Conservation (phyloP, 2,329 filamentous ascomycete genomes). For the Pyrenophora teres region DNA sequence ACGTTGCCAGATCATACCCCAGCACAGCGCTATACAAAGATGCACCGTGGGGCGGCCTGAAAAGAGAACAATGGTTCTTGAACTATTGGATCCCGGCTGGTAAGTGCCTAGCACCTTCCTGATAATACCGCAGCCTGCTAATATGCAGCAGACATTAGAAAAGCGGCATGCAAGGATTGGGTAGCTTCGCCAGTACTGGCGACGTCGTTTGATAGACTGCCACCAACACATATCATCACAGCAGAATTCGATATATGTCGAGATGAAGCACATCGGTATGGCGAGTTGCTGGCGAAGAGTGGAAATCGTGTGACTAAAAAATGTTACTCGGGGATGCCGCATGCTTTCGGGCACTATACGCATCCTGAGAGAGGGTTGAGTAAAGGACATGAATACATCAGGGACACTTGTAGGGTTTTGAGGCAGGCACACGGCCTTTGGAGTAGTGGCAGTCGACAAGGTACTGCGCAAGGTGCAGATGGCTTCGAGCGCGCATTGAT, state of each 20-base stretch:
- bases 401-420: constrained; percentile 17
- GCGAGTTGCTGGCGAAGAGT: constrained; percentile 8
- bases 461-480: not conserved
- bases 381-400: constrained; percentile 20
- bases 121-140: not conserved
- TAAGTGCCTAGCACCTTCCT: not conserved
- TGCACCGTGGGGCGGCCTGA: constrained; percentile 21
- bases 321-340: constrained; percentile 16
- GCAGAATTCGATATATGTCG: constrained; percentile 22
- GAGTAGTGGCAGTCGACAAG: not conserved
- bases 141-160: constrained; percentile 1
- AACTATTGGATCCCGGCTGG: constrained; percentile 10
- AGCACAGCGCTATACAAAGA: constrained; percentile 19
- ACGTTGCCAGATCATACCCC: constrained; percentile 11
- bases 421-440: not conserved
- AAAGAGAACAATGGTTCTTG: constrained; percentile 19
- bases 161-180: constrained; percentile 16
- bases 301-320: constrained; percentile 17
- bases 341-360: constrained; percentile 20
- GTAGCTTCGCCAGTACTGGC: constrained; percentile 18
- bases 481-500: not conserved
- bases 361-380: constrained; percentile 16
- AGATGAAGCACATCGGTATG: constrained; percentile 21
- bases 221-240: constrained; percentile 21
- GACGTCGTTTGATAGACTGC: constrained; percentile 14